Conservation (phyloP, 2,329 filamentous ascomycete species). For the Colletotrichum echinochloae region DNA sequence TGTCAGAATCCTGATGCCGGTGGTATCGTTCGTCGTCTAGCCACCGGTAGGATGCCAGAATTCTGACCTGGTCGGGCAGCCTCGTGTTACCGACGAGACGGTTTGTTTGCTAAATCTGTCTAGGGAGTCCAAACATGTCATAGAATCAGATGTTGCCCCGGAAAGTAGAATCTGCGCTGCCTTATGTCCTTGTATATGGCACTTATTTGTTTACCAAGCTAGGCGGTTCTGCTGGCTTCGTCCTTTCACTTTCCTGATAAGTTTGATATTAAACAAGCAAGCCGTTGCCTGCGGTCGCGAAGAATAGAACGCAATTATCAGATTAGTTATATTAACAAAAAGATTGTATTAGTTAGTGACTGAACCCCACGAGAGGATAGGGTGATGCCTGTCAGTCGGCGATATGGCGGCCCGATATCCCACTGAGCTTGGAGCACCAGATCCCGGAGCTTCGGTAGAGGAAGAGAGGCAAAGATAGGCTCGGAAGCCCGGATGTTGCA, state of each 20-base stretch:
- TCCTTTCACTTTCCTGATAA: too few species aligned
- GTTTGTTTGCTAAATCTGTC: background rate
- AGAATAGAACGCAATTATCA: background rate
- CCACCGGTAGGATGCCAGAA: too few species aligned
- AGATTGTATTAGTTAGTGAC: background rate
- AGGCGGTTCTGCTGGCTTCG: background rate
- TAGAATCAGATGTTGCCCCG: background rate
- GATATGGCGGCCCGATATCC: background rate
- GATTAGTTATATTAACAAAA: too few species aligned
- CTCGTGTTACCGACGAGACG: background rate
- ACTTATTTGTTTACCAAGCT: background rate
- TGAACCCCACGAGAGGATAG: background rate
- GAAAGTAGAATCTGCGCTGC: background rate
- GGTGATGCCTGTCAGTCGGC: background rate
- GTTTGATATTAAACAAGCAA: background rate
- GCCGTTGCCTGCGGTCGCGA: background rate
- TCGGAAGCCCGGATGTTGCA: slow-evolving; percentile 23
- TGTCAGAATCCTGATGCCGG: background rate
- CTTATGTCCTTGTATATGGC: too few species aligned
- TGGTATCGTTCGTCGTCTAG: background rate
- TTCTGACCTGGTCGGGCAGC: background rate
- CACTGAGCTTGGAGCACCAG: slow-evolving; percentile 11
- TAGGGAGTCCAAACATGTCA: background rate
- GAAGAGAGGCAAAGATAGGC: background rate
- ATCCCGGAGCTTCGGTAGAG: slow-evolving; percentile 28